These are phyloP conservation scores for Panicum hallii DNA, from an alignment of 202 grass and related monocot species.

Conservation along the genomic window DNA sequence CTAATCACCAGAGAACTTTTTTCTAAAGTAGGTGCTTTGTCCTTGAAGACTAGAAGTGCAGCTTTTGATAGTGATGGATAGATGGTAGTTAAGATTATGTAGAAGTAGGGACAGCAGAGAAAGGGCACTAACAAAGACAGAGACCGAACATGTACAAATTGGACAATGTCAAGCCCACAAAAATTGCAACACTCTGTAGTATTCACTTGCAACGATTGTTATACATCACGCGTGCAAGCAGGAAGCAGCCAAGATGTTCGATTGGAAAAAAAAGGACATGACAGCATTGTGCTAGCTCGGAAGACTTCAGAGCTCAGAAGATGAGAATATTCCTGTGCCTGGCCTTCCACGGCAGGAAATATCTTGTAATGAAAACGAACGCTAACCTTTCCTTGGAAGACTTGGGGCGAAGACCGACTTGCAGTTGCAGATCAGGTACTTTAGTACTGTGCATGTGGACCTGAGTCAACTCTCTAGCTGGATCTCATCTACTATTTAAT, in stretches of 20 bases:
- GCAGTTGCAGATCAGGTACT: not conserved
- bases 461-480: not conserved
- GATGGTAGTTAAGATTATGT: not conserved
- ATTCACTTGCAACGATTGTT: not conserved
- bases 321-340: not conserved
- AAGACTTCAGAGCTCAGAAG: not conserved
- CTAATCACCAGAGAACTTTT: not conserved
- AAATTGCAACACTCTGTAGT: not conserved
- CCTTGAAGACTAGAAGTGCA: not conserved
- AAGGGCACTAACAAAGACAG: not conserved
- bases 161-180: not conserved
- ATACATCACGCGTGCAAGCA: not conserved
- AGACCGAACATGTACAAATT: not conserved
- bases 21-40: not conserved
- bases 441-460: not conserved
- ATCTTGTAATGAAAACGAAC: not conserved
- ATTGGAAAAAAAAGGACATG: not conserved
- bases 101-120: not conserved
- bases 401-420: constrained; percentile 30
- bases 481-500: not conserved
- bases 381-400: not conserved
- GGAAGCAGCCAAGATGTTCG: not conserved
- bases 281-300: not conserved
- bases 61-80: not conserved
- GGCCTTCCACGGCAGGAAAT: not conserved